A percentile compares a stretch with the other conserved stretches of the same genome.
Evolutionary conservation across 495 filamentous ascomycete genomes (phyloP).

Genomic region (Hypoxylon trugodes): DNA sequence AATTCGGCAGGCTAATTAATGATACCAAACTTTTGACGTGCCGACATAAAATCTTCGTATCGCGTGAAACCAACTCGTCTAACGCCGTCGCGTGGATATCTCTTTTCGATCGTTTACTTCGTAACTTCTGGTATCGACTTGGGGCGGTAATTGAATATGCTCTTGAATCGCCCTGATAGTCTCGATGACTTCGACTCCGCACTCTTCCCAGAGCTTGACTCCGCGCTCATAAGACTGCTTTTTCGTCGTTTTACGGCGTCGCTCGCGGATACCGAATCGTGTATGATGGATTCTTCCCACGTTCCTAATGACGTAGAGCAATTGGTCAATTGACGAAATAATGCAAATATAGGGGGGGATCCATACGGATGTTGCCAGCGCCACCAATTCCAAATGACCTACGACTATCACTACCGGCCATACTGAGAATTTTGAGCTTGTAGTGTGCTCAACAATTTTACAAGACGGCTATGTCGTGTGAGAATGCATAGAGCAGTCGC

Average conservation of each 20-base stretch:
- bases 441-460: no score
- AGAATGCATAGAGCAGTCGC: neutral
- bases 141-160: constrained; percentile 9
- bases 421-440: neutral
- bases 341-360: neutral
- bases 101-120: neutral
- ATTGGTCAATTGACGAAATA: neutral
- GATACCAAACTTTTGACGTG: neutral
- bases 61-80: neutral
- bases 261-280: constrained; percentile 4
- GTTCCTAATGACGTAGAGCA: constrained; percentile 14
- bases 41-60: neutral
- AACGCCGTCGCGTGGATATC: neutral
- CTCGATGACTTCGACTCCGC: constrained; percentile 23
- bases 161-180: constrained; percentile 22
- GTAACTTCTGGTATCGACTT: constrained; percentile 17
- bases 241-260: constrained; percentile 26
- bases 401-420: constrained; percentile 24
- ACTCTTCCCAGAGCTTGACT: constrained; percentile 13
- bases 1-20: constrained; percentile 2
- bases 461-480: neutral
- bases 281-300: constrained; percentile 24
- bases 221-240: constrained; percentile 27
- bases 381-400: constrained; percentile 47
- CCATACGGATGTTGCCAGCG: constrained; percentile 45